Percentiles rank a stretch among this genome's conserved stretches.
Evolutionary conservation across 2,329 filamentous ascomycete species (phyloP).

Genomic region (Keithomyces neogunnii): DNA sequence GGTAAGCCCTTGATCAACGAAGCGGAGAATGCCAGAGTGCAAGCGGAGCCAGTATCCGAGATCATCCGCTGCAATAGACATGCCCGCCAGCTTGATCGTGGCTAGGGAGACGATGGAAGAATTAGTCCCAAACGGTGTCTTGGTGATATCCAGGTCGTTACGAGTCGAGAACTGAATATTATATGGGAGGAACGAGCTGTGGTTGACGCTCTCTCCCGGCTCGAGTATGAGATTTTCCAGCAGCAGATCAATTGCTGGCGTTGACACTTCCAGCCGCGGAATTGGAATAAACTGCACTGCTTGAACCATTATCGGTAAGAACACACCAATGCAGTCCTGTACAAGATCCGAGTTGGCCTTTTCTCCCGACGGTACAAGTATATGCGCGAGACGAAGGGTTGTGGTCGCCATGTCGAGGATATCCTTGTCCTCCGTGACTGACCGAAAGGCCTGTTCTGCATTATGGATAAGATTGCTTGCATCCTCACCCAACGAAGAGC

Average conservation of each 20-base stretch:
- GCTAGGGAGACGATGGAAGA: constrained; percentile 61
- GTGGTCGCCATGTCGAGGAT: constrained; percentile 62
- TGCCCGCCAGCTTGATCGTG: constrained; percentile 70
- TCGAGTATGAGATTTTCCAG: constrained; percentile 88
- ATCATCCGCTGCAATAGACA: constrained; percentile 78
- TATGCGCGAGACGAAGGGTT: constrained; percentile 55
- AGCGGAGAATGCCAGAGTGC: constrained; percentile 64
- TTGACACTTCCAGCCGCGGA: constrained; percentile 78
- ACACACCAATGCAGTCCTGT: constrained; percentile 68
- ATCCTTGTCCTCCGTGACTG: constrained; percentile 63
- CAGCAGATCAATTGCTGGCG: constrained; percentile 74
- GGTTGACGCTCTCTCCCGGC: constrained; percentile 74
- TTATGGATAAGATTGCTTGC: constrained; percentile 65
- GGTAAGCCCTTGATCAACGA: constrained; percentile 77
- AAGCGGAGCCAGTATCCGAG: constrained; percentile 83
- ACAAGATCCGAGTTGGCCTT: constrained; percentile 64
- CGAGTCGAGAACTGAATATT: constrained; percentile 71
- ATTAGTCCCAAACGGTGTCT: constrained; percentile 55
- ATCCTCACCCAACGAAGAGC: constrained; percentile 63
- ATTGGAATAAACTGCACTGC: constrained; percentile 83
- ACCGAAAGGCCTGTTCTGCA: constrained; percentile 56
- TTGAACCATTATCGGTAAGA: constrained; percentile 69
- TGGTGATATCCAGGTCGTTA: constrained; percentile 80
- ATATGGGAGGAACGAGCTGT: constrained; percentile 84
- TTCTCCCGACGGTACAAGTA: constrained; percentile 58